Evolutionary conservation across 2,329 filamentous ascomycete species (phyloP).

Genomic region (Penicillium polonicum): DNA sequence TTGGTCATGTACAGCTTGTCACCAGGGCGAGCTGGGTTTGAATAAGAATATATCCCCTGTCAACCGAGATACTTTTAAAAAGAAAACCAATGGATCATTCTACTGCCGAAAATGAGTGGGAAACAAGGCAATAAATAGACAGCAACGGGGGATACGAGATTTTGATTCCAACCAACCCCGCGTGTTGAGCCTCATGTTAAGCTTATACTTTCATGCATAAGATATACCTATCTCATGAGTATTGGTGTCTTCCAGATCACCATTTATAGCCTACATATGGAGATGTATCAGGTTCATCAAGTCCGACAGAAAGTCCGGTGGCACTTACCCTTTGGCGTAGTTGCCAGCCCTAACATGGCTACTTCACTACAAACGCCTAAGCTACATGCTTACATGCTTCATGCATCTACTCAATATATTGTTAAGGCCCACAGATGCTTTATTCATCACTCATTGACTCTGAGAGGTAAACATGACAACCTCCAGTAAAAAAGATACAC

Average conservation of each 20-base stretch:
- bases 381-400: not conserved
- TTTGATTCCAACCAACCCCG: too few species aligned
- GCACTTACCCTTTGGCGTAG: not conserved
- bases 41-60: not conserved
- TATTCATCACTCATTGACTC: slow-evolving; percentile 1
- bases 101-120: not conserved
- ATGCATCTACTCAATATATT: slow-evolving; percentile 1
- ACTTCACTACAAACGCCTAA: not conserved
- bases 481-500: slow-evolving; percentile 19
- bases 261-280: too few species aligned
- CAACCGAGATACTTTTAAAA: too few species aligned
- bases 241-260: not conserved
- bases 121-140: not conserved
- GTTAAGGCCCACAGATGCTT: not conserved
- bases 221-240: not conserved
- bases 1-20: slow-evolving; percentile 1
- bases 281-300: not conserved
- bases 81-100: not conserved
- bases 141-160: not conserved
- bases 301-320: not conserved
- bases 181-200: too few species aligned
- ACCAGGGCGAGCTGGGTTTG: not conserved
- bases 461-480: slow-evolving; percentile 19
- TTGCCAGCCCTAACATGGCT: not conserved
- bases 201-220: too few species aligned